Conservation (phyloP, 176 grass and related monocot genomes). For the Oryza rufipogon region DNA sequence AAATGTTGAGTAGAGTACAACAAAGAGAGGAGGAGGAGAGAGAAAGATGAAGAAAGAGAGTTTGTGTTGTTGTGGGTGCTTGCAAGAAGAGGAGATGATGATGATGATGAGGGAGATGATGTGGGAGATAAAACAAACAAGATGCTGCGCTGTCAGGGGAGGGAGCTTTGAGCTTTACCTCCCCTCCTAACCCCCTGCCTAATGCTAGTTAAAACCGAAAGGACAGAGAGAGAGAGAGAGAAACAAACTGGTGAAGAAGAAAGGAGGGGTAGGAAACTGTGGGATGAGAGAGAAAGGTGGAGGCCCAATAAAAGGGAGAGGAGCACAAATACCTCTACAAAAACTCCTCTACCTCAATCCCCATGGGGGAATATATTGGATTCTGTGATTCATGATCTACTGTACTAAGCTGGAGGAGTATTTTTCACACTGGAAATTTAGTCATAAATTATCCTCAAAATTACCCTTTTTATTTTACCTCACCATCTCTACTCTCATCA, state of each 20-base stretch:
- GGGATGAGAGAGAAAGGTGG: slow-evolving; percentile 35
- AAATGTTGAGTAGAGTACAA: slow-evolving; percentile 38
- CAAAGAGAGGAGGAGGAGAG: slow-evolving; percentile 17
- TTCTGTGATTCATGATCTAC: slow-evolving; percentile 40
- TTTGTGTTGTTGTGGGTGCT: not conserved
- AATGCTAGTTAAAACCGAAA: slow-evolving; percentile 63
- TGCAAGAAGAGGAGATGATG: slow-evolving; percentile 60
- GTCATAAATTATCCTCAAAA: slow-evolving; percentile 34
- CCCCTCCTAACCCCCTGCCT: slow-evolving; percentile 30
- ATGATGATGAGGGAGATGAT: slow-evolving; percentile 75
- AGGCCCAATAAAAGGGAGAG: slow-evolving; percentile 49
- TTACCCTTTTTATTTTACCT: not conserved
- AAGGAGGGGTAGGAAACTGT: slow-evolving; percentile 24
- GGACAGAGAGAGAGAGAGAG: slow-evolving; percentile 53
- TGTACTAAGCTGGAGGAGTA: not conserved
- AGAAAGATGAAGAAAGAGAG: not conserved
- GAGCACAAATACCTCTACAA: slow-evolving; percentile 64
- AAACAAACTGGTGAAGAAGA: slow-evolving; percentile 19
- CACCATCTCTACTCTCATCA: not conserved
- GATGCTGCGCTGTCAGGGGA: slow-evolving; percentile 93
- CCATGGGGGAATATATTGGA: slow-evolving; percentile 62
- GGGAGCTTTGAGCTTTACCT: slow-evolving; percentile 67
- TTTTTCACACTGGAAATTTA: slow-evolving; percentile 35
- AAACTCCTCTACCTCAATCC: slow-evolving; percentile 58
- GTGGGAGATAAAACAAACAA: slow-evolving; percentile 94